phyloP scores from a whole-genome alignment of 345 rosid species.

The Euclidium syriacum region DNA sequence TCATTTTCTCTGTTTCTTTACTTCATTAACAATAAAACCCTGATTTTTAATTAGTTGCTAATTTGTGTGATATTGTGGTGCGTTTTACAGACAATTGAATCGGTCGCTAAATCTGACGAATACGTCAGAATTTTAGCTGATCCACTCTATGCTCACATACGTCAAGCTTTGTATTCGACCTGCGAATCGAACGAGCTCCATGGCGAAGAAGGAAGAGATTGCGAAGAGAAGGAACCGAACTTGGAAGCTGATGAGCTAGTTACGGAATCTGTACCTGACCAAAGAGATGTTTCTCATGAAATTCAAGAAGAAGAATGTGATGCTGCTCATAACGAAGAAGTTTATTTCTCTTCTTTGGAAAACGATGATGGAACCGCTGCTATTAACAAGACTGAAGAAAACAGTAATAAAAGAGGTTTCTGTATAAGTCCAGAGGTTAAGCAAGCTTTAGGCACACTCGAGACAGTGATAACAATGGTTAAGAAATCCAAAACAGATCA shows the following conservation, averaged over 20 bases:
- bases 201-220: conserved; percentile 8
- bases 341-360: conserved; percentile 6
- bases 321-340: not conserved
- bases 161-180: conserved; percentile 44
- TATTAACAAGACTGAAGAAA: conserved; percentile 10
- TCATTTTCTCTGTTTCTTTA: conserved; percentile 17
- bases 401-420: conserved; percentile 29
- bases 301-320: conserved; percentile 58
- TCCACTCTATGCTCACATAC: conserved; percentile 54
- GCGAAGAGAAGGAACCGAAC: not conserved
- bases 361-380: conserved; percentile 15
- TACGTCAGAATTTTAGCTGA: conserved; percentile 55
- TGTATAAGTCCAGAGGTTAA: conserved; percentile 58
- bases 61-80: not conserved
- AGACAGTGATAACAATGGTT: conserved; percentile 55
- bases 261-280: conserved; percentile 9
- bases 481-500: conserved; percentile 35
- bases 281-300: conserved; percentile 43
- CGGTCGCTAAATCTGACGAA: conserved; percentile 43
- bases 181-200: conserved; percentile 22
- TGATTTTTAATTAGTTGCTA: not conserved
- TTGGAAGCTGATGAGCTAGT: not conserved
- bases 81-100: conserved; percentile 55
- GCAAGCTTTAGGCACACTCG: conserved; percentile 70
- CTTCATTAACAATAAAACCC: not conserved